These are phyloP conservation scores for Ambrosia hybrid DNA, from an alignment of 140 eudicot species.

Conservation along the genomic window DNA sequence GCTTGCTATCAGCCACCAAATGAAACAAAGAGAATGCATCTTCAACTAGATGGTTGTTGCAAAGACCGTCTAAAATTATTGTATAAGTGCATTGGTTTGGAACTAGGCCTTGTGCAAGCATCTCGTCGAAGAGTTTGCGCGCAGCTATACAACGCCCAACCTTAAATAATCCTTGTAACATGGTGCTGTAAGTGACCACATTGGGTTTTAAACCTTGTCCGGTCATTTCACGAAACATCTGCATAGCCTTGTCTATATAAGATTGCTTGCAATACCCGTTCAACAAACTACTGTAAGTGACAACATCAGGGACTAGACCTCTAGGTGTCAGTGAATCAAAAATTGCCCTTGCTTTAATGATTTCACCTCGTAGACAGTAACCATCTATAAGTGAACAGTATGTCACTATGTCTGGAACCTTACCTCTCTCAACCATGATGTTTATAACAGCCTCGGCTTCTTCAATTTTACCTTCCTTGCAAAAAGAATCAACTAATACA, in stretches of 20 bases:
- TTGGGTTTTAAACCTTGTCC: conserved; percentile 6
- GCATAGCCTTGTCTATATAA: neutral
- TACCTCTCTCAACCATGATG: conserved; percentile 7
- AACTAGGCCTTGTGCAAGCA: too few species aligned
- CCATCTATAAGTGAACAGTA: conserved; percentile 19
- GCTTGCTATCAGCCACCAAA: too few species aligned
- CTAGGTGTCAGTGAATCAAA: conserved; percentile 9
- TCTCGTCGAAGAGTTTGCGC: neutral
- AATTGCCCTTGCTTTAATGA: conserved; percentile 1
- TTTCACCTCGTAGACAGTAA: neutral
- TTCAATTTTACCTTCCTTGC: conserved; percentile 20
- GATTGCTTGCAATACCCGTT: conserved; percentile 12
- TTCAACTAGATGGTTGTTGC: conserved; percentile 16
- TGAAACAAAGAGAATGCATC: conserved; percentile 7
- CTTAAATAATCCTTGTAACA: conserved; percentile 21
- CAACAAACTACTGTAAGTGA: conserved; percentile 5
- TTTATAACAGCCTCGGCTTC: conserved; percentile 15
- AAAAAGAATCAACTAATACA: conserved; percentile 14
- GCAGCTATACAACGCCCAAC: conserved; percentile 19
- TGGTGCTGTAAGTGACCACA: conserved; percentile 3
- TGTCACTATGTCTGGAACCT: conserved; percentile 2
- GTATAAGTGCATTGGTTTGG: too few species aligned
- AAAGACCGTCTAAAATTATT: conserved; percentile 7
- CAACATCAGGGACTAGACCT: conserved; percentile 7
- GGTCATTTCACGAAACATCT: conserved; percentile 3